Base-by-base conservation (phyloP, 176 grass and related monocot species). In the Musa acuminata region DNA sequence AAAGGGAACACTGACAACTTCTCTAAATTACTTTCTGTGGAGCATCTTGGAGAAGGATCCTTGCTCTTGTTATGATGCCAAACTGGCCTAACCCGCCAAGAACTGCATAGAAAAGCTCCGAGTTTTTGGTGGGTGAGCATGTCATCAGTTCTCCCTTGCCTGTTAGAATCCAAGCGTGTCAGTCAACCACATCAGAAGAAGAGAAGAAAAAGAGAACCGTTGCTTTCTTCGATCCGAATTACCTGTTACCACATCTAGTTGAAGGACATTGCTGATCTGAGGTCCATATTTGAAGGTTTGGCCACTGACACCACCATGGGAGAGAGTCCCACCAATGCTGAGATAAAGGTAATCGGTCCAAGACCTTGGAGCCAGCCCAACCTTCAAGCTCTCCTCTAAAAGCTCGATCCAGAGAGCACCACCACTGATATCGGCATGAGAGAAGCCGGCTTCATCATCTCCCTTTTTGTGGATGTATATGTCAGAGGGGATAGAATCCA, bases 201-300 rank as follows among this genome's bases (percentile, higher is more conserved):
- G 27, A 49, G 53, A 71, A 10, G 16, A 19, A 78, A 79, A 58
- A 64, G 62, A 35, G 50, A 52, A 76, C 76, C 6, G 35, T 43
- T 25, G 20, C 8, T 74, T 75, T 24, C 58, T 74, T 21, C 48
- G 62, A 9, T 29, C 55, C 50, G 29, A 55, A 43, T 74, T 50
- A 96, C 89, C 92, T 78, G 92, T 92, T 77, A 96, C 87, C 62
- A 92, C 89, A 66, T 96, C 83, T 3, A 96, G 87, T 64, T 92
- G 72, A 75, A 92, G 84, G 53, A 92, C 92, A 84, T 96, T 96
- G 79, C 57, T 77, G 82, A 96, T 96, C 84, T 96, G 92, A 80
- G 92, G 87, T 70, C 89, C 92, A 87, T 92, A 77, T 80, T 96
- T 92, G 87, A 96, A 96, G 64, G 89, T 78, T 86, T 96, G 92